These are phyloP conservation scores for Fragaria ananassa DNA, from an alignment of 306 rosid species.

Conservation along the genomic window DNA sequence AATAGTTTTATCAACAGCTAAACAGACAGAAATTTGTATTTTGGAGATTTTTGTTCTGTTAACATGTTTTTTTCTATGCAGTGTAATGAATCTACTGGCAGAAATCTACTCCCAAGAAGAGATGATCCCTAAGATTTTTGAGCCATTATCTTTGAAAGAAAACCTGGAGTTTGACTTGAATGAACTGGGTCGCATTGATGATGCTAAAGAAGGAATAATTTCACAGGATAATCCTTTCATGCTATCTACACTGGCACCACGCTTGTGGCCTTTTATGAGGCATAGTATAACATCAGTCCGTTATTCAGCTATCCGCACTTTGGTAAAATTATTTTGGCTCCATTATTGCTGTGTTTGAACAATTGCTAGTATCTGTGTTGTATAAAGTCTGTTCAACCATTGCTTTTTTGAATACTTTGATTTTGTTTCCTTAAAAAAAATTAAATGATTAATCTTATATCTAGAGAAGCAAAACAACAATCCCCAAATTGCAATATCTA, in stretches of 20 bases:
- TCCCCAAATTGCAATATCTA: not conserved
- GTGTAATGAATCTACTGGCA: constrained; percentile 97
- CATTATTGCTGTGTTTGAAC: not conserved
- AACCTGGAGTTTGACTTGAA: constrained; percentile 43
- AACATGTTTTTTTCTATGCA: constrained; percentile 36
- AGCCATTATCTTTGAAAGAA: constrained; percentile 46
- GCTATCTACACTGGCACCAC: constrained; percentile 75
- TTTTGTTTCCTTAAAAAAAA: not conserved
- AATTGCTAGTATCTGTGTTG: not conserved
- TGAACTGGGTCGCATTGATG: constrained; percentile 46
- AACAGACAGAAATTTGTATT: not conserved
- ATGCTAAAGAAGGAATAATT: constrained; percentile 33
- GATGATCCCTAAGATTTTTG: constrained; percentile 77
- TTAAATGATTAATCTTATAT: not conserved
- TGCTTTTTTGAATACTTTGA: not conserved
- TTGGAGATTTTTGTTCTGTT: not conserved
- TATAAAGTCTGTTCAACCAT: not conserved
- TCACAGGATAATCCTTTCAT: constrained; percentile 67
- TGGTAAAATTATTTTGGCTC: constrained; percentile 50
- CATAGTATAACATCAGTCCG: constrained; percentile 89
- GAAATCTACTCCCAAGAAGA: constrained; percentile 95
- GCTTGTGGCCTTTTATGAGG: constrained; percentile 99
- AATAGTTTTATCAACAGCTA: not conserved
- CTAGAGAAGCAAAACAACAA: not conserved
- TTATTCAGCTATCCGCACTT: constrained; percentile 84